These are phyloP conservation scores for Spathaspora gorwiae DNA, from an alignment of 805 yeast genomes.

Conservation along the genomic window DNA sequence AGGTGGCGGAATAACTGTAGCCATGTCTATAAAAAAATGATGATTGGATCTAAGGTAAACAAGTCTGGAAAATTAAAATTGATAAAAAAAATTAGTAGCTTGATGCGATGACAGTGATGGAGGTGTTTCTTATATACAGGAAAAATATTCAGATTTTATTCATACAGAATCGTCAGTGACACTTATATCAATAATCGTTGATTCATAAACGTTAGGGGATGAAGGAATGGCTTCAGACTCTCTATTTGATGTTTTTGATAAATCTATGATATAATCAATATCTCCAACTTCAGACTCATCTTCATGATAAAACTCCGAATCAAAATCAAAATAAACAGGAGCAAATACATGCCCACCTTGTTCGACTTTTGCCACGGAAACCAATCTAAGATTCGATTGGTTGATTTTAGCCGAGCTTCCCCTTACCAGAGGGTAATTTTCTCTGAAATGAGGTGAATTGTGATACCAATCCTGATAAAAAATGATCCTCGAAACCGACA, in stretches of 20 bases:
- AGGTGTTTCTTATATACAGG: neutral
- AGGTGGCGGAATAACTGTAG: constrained; percentile 90
- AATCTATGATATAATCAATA: constrained; percentile 5
- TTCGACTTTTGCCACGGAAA: constrained; percentile 14
- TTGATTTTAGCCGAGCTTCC: constrained; percentile 1
- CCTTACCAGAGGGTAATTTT: neutral
- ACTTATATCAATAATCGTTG: constrained; percentile 1
- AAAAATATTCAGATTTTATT: neutral
- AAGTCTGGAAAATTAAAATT: no score
- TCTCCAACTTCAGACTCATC: neutral
- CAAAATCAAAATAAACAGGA: constrained; percentile 23
- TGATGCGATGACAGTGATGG: neutral
- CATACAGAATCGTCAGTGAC: neutral
- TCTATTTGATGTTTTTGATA: neutral
- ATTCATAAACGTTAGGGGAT: constrained; percentile 2
- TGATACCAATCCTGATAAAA: constrained; percentile 36
- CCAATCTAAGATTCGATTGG: constrained; percentile 11
- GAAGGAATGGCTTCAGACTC: neutral
- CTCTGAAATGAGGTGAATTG: constrained; percentile 14
- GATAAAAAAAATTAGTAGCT: no score
- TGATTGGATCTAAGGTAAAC: no score
- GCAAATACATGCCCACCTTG: constrained; percentile 7
- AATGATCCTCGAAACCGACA: constrained; percentile 14
- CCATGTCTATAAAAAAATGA: constrained; percentile 53
- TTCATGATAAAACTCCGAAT: constrained; percentile 8